Conservation (phyloP, 345 rosid species). For the Camelina hispida region DNA sequence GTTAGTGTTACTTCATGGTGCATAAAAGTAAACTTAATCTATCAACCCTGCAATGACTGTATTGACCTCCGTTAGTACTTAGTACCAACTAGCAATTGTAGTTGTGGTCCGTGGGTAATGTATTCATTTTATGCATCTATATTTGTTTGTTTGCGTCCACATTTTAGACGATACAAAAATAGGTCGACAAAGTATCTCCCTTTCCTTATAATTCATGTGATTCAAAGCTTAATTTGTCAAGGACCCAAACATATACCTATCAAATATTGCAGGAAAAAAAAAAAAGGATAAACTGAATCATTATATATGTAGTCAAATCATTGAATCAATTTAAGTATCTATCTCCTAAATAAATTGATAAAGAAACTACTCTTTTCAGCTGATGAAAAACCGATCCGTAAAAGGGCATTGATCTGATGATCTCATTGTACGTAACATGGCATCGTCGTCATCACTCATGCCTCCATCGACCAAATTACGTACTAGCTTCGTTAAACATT, state of each 20-base stretch:
- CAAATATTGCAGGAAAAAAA: background rate
- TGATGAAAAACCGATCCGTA: background rate
- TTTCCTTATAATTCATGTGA: background rate
- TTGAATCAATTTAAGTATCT: too few species aligned
- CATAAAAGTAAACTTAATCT: background rate
- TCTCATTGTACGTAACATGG: background rate
- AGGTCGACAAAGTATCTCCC: background rate
- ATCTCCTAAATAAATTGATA: too few species aligned
- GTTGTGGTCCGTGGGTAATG: background rate
- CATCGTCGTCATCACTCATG: background rate
- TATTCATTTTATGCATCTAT: background rate
- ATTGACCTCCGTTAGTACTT: background rate
- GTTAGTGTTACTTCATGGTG: background rate
- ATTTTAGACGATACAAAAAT: background rate
- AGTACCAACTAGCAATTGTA: background rate
- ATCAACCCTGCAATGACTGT: background rate
- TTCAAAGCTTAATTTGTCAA: background rate
- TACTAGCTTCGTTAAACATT: background rate
- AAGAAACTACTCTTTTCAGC: too few species aligned
- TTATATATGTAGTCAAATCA: too few species aligned
- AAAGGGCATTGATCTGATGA: background rate
- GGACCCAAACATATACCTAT: background rate
- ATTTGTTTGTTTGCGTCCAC: background rate
- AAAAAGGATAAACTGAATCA: background rate
- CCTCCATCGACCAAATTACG: background rate